Percentiles rank a stretch among this genome's conserved stretches.
Conservation (phyloP, 2,329 filamentous ascomycete genomes). For the Cylindrodendrum hubeiense region DNA sequence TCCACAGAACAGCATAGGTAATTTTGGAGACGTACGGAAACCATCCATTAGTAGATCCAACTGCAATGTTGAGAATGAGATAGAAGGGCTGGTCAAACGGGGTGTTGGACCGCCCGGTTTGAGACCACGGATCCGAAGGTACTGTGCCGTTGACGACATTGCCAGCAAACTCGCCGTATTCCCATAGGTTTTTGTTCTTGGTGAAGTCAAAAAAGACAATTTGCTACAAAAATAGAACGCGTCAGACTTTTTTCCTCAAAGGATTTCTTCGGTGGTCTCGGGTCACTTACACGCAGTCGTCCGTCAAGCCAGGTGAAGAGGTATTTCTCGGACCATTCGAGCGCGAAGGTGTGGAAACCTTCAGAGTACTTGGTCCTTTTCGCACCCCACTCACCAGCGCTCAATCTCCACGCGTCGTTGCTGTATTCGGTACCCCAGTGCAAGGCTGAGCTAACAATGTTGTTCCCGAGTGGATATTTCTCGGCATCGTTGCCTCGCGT, state of each 20-base stretch:
- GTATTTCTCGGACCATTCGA: slow-evolving; percentile 65
- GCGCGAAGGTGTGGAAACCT: slow-evolving; percentile 61
- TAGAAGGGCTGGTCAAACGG: slow-evolving; percentile 65
- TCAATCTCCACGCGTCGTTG: slow-evolving; percentile 48
- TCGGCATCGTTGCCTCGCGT: slow-evolving; percentile 59
- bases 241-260: too few relatives aligned
- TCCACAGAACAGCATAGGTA: too few relatives aligned
- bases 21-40: slow-evolving; percentile 55
- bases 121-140: slow-evolving; percentile 58
- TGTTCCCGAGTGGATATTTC: slow-evolving; percentile 46
- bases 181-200: slow-evolving; percentile 46
- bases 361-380: slow-evolving; percentile 52
- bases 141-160: slow-evolving; percentile 55
- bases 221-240: slow-evolving; percentile 32
- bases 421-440: slow-evolving; percentile 56
- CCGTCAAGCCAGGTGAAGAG: slow-evolving; percentile 65
- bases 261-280: not conserved
- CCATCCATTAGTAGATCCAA: slow-evolving; percentile 61
- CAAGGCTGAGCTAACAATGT: slow-evolving; percentile 55
- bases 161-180: slow-evolving; percentile 55
- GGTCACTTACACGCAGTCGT: slow-evolving; percentile 50
- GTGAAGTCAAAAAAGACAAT: slow-evolving; percentile 48
- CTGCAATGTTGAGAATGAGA: slow-evolving; percentile 63
- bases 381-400: slow-evolving; percentile 45
- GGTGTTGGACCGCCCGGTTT: slow-evolving; percentile 52